Percentiles rank a stretch among this genome's conserved stretches.
phyloP scores from a whole-genome alignment of 2,329 filamentous ascomycete genomes.

The Teratosphaeriaceae sp. region DNA sequence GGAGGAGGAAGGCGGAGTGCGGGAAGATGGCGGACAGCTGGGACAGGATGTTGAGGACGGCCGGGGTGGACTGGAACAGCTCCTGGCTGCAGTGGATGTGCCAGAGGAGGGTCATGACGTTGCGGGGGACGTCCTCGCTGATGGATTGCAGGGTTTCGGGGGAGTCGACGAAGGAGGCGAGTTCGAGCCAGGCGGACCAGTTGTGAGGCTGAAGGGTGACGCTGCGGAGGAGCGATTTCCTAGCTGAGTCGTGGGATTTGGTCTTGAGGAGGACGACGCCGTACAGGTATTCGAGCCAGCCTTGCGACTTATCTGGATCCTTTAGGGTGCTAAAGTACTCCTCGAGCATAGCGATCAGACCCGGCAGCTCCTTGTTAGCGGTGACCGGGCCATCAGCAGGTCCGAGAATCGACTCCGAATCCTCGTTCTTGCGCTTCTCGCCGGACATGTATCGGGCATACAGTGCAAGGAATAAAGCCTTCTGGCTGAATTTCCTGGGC shows the following conservation, averaged over 20 bases:
- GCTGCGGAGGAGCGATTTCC: conserved; percentile 80
- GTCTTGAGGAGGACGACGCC: conserved; percentile 85
- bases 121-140: conserved; percentile 64
- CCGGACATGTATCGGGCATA: conserved; percentile 91
- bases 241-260: conserved; percentile 79
- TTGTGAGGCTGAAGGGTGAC: conserved; percentile 90
- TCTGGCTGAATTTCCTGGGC: conserved; percentile 62
- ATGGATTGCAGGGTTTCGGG: conserved; percentile 65
- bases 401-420: conserved; percentile 94
- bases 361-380: conserved; percentile 74
- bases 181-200: conserved; percentile 94
- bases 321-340: conserved; percentile 67
- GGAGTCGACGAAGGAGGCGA: conserved; percentile 71
- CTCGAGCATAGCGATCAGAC: conserved; percentile 68
- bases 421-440: conserved; percentile 93
- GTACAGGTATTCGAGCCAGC: conserved; percentile 93
- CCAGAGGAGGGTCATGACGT: conserved; percentile 91
- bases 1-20: conserved; percentile 79
- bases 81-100: conserved; percentile 86
- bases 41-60: conserved; percentile 66
- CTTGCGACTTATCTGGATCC: conserved; percentile 47
- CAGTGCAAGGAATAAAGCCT: conserved; percentile 82
- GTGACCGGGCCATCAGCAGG: conserved; percentile 82
- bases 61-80: conserved; percentile 76
- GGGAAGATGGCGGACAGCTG: conserved; percentile 83